Evolutionary conservation across 495 filamentous ascomycete genomes (phyloP).

Genomic region (Neurospora discreta): DNA sequence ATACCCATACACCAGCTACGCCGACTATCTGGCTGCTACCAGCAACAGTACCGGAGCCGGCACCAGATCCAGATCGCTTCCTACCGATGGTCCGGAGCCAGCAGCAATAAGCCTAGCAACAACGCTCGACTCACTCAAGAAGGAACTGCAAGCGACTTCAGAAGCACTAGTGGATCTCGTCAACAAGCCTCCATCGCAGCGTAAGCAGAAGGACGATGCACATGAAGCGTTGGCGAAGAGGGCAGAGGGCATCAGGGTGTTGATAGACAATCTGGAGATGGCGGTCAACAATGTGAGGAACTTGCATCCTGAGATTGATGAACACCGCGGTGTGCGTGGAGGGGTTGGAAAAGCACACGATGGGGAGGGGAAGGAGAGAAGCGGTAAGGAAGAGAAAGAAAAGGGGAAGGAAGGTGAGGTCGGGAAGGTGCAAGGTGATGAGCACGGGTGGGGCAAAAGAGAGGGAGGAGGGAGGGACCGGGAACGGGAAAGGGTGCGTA

Average conservation of each 20-base stretch:
- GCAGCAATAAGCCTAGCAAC: slow-evolving; percentile 1
- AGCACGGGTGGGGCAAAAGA: neutral
- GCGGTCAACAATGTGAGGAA: slow-evolving; percentile 20
- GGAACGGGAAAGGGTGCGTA: neutral
- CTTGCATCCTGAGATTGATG: slow-evolving; percentile 10
- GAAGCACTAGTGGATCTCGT: slow-evolving; percentile 9
- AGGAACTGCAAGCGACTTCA: slow-evolving; percentile 11
- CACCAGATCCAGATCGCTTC: neutral
- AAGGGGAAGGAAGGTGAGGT: neutral
- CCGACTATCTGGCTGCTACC: neutral
- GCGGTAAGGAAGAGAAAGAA: neutral
- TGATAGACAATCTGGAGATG: slow-evolving; percentile 9
- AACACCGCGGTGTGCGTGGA: neutral
- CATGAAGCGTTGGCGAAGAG: slow-evolving; percentile 8
- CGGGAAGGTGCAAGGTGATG: neutral
- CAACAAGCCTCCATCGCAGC: neutral
- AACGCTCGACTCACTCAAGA: slow-evolving; percentile 12
- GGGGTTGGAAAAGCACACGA: neutral
- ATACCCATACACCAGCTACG: neutral
- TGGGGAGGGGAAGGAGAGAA: neutral
- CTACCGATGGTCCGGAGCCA: neutral
- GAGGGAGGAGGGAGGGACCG: neutral
- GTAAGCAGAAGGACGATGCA: slow-evolving; percentile 13
- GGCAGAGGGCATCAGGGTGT: slow-evolving; percentile 10
- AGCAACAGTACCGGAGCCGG: neutral